Percentiles rank a stretch among this genome's conserved stretches.
Evolutionary conservation across 2,329 filamentous ascomycete genomes (phyloP).

Genomic region (Neophaeococcomyces aloes): DNA sequence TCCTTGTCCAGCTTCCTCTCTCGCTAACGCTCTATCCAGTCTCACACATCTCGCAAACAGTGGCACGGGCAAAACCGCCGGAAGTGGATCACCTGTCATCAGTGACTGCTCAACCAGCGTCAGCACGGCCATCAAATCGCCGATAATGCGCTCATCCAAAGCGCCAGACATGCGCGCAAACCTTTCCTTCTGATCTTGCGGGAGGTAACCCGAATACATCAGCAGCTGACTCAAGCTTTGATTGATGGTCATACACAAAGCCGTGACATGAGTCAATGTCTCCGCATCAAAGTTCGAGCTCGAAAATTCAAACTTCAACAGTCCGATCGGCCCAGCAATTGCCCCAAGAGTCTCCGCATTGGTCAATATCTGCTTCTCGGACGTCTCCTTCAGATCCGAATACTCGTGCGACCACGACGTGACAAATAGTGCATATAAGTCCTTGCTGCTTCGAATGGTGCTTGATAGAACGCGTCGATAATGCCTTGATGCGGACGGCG

Average conservation of each 20-base stretch:
- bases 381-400: conserved; percentile 3
- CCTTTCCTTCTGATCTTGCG: conserved; percentile 32
- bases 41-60: conserved; percentile 18
- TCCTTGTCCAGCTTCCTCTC: conserved; percentile 19
- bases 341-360: conserved; percentile 26
- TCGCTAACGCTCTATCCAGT: conserved; percentile 22
- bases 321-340: conserved; percentile 27
- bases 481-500: conserved; percentile 9
- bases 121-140: conserved; percentile 43
- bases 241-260: conserved; percentile 26
- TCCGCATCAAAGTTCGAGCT: conserved; percentile 29
- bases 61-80: conserved; percentile 40
- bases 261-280: conserved; percentile 26
- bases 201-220: conserved; percentile 26
- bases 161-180: conserved; percentile 32
- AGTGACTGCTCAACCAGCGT: conserved; percentile 39
- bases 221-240: conserved; percentile 29
- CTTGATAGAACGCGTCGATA: conserved; percentile 9
- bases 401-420: not conserved
- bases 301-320: conserved; percentile 32
- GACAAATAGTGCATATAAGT: conserved; percentile 10
- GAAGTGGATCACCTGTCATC: conserved; percentile 39
- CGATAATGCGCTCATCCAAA: conserved; percentile 36
- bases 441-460: conserved; percentile 6
- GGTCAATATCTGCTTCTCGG: conserved; percentile 20